These are phyloP conservation scores for Pseudogymnoascus sp. DNA, from an alignment of 2,329 filamentous ascomycete species.

Conservation along the genomic window DNA sequence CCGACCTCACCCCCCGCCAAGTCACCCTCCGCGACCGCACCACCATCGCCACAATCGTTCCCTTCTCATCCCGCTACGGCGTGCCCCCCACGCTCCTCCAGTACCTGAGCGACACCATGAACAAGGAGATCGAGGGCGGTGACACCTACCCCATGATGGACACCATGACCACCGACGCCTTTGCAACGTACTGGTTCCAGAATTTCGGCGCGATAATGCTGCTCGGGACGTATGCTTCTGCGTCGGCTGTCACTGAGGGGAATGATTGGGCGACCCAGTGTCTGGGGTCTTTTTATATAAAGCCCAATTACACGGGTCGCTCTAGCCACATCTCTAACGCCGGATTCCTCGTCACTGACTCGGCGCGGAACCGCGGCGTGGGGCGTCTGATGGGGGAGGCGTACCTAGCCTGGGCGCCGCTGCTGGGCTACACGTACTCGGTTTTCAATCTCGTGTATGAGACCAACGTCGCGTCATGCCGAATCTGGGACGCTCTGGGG, in stretches of 20 bases:
- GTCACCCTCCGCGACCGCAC: slow-evolving; percentile 61
- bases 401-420: slow-evolving; percentile 51
- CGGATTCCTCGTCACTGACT: slow-evolving; percentile 49
- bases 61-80: slow-evolving; percentile 54
- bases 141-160: slow-evolving; percentile 68
- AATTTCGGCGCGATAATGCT: slow-evolving; percentile 68
- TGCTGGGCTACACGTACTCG: slow-evolving; percentile 61
- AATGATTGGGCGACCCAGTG: slow-evolving; percentile 60
- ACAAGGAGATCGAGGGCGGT: slow-evolving; percentile 64
- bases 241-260: slow-evolving; percentile 40
- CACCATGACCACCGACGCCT: slow-evolving; percentile 51
- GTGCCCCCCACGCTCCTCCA: slow-evolving; percentile 55
- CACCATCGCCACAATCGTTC: slow-evolving; percentile 61
- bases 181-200: slow-evolving; percentile 65
- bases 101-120: slow-evolving; percentile 60
- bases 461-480: slow-evolving; percentile 63
- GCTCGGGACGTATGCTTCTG: slow-evolving; percentile 53
- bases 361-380: slow-evolving; percentile 48
- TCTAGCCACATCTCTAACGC: slow-evolving; percentile 68
- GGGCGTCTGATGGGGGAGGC: slow-evolving; percentile 50
- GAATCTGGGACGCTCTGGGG: slow-evolving; percentile 66
- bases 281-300: slow-evolving; percentile 65
- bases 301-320: slow-evolving; percentile 67
- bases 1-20: slow-evolving; percentile 48
- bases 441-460: slow-evolving; percentile 73